Percentiles rank a stretch among this genome's conserved stretches.
These are phyloP conservation scores for Ceraceosorus bombacis DNA, from an alignment of 1,284 basidiomycete species.

Conservation along the genomic window DNA sequence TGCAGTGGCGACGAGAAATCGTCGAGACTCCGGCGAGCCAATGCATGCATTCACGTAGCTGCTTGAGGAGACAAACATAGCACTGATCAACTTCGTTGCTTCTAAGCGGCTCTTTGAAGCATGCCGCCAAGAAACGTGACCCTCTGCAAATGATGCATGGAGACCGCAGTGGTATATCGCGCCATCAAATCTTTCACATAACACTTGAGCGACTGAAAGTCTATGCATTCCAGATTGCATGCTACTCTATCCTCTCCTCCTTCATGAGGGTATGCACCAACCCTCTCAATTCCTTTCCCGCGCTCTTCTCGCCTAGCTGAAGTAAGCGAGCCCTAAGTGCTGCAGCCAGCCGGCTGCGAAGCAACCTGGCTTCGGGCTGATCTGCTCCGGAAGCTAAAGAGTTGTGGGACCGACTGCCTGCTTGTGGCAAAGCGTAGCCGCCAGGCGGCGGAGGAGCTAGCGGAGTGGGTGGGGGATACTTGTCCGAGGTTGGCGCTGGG, in stretches of 20 bases:
- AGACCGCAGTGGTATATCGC: too few relatives aligned
- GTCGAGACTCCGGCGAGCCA: too few relatives aligned
- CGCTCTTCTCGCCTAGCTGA: constrained; percentile 7
- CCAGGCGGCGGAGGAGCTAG: not conserved
- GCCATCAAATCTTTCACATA: too few relatives aligned
- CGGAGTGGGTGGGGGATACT: constrained; percentile 1
- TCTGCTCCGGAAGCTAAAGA: constrained; percentile 8
- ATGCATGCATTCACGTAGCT: too few relatives aligned
- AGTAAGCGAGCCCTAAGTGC: constrained; percentile 14
- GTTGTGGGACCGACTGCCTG: constrained; percentile 1
- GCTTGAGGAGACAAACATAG: too few relatives aligned
- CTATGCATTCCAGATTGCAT: too few relatives aligned
- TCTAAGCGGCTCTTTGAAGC: too few relatives aligned
- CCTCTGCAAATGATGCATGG: too few relatives aligned
- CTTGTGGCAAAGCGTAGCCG: constrained; percentile 5
- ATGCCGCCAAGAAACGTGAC: too few relatives aligned
- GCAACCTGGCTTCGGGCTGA: constrained; percentile 3
- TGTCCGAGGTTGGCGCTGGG: constrained; percentile 1
- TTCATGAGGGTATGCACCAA: constrained; percentile 6
- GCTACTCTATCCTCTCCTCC: not conserved
- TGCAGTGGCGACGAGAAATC: too few relatives aligned
- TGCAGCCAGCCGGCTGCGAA: constrained; percentile 18
- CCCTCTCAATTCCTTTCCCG: not conserved
- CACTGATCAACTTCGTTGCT: too few relatives aligned
- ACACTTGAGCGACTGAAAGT: too few relatives aligned